These are phyloP conservation scores for Stevia rebaudiana DNA, from an alignment of 140 eudicot species.

Conservation along the genomic window DNA sequence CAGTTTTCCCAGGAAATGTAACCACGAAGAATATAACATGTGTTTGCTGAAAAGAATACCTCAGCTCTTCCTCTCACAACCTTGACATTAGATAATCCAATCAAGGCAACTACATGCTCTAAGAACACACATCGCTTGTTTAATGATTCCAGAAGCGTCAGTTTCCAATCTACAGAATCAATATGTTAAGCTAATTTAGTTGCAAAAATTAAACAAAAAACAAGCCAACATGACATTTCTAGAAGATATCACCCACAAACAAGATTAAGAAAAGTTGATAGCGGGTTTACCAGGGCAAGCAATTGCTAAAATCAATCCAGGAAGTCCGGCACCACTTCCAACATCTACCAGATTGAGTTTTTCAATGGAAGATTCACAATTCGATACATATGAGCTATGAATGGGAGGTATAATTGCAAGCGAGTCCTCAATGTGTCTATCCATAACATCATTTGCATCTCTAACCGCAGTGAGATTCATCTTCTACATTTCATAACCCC, in stretches of 20 bases:
- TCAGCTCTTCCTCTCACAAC: constrained; percentile 87
- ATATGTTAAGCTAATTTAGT: not conserved
- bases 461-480: constrained; percentile 89
- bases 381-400: constrained; percentile 36
- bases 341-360: constrained; percentile 66
- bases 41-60: constrained; percentile 33
- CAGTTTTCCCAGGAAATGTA: constrained; percentile 3
- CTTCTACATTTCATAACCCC: constrained; percentile 42
- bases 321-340: constrained; percentile 96
- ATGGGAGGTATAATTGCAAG: constrained; percentile 70
- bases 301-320: constrained; percentile 83
- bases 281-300: constrained; percentile 69
- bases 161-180: constrained; percentile 62
- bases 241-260: not conserved
- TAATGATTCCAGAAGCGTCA: constrained; percentile 74
- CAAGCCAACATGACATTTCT: not conserved
- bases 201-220: not conserved
- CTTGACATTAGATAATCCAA: constrained; percentile 72
- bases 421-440: constrained; percentile 86
- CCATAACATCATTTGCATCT: constrained; percentile 74
- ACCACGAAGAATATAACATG: not conserved
- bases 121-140: constrained; percentile 74
- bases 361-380: constrained; percentile 43
- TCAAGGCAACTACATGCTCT: constrained; percentile 57
- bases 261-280: not conserved